phyloP scores from a whole-genome alignment of 225 moss, liverwort and hornwort species.

The Ulota crispa region DNA sequence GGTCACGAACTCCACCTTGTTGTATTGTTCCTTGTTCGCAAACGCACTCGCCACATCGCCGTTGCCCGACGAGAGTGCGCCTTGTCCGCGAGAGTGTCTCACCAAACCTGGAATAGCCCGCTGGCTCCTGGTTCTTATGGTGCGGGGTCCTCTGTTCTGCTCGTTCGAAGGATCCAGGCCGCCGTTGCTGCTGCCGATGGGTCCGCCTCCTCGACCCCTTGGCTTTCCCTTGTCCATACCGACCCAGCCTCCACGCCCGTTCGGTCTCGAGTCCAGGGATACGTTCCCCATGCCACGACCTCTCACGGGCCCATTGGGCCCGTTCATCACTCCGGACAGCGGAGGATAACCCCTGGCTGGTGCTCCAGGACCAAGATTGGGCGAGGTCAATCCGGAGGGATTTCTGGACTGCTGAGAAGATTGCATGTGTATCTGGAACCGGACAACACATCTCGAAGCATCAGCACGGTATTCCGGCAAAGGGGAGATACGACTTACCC shows the following conservation, averaged over 20 bases:
- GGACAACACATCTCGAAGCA: background rate
- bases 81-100: constrained; percentile 82
- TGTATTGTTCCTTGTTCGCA: constrained; percentile 83
- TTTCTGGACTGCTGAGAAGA: constrained; percentile 67
- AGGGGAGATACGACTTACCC: background rate
- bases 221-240: constrained; percentile 73
- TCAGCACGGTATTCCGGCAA: constrained; percentile 6
- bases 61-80: constrained; percentile 61
- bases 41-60: constrained; percentile 61
- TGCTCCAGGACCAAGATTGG: constrained; percentile 74
- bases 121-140: constrained; percentile 84
- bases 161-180: constrained; percentile 88
- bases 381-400: constrained; percentile 56
- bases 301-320: constrained; percentile 66
- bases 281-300: constrained; percentile 61
- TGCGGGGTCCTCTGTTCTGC: constrained; percentile 98
- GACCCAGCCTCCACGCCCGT: constrained; percentile 77
- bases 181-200: constrained; percentile 66
- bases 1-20: constrained; percentile 79
- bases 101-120: constrained; percentile 69
- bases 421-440: constrained; percentile 73
- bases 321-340: constrained; percentile 61
- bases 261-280: constrained; percentile 66
- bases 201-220: constrained; percentile 77
- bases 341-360: constrained; percentile 90